Conservation (phyloP, 139 green algal genomes). For the Chlamydomonas sphaeroides region DNA sequence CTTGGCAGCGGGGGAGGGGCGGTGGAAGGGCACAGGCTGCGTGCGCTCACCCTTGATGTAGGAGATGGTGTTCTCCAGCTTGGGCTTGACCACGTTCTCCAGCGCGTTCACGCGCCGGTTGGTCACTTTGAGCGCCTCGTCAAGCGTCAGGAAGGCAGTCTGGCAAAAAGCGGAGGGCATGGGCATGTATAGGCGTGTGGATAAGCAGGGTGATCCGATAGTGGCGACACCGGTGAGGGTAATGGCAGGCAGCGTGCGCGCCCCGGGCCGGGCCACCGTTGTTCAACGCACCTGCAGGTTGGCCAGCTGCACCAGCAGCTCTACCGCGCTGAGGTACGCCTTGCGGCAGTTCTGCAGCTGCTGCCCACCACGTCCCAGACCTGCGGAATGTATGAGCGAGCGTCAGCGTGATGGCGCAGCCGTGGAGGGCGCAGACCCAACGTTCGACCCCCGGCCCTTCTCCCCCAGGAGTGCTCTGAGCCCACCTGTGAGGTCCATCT, state of each 20-base stretch:
- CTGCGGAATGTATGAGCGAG: constrained; percentile 48
- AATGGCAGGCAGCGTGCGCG: no score
- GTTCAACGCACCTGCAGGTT: constrained; percentile 89
- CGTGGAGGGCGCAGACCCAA: no score
- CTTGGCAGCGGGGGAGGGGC: no score
- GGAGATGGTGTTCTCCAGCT: constrained; percentile 97
- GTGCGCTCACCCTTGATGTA: constrained; percentile 89
- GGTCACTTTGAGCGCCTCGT: constrained; percentile 97
- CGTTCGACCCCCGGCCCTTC: no score
- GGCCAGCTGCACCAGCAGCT: constrained; percentile 95
- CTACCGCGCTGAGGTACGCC: constrained; percentile 81
- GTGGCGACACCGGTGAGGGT: no score
- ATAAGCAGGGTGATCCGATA: no score
- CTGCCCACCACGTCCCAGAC: constrained; percentile 92
- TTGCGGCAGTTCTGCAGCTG: constrained; percentile 91
- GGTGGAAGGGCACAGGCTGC: no score
- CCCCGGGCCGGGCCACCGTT: no score
- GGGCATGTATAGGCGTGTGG: no score
- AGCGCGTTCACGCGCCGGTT: constrained; percentile 98
- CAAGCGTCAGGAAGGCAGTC: constrained; percentile 98
- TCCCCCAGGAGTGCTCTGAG: no score
- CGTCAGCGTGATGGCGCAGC: no score
- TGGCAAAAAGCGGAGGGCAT: no score
- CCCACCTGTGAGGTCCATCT: constrained; percentile 85
- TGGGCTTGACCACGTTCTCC: constrained; percentile 98